Conservation (phyloP, 148 eudicot species). For the Cornus florida region DNA sequence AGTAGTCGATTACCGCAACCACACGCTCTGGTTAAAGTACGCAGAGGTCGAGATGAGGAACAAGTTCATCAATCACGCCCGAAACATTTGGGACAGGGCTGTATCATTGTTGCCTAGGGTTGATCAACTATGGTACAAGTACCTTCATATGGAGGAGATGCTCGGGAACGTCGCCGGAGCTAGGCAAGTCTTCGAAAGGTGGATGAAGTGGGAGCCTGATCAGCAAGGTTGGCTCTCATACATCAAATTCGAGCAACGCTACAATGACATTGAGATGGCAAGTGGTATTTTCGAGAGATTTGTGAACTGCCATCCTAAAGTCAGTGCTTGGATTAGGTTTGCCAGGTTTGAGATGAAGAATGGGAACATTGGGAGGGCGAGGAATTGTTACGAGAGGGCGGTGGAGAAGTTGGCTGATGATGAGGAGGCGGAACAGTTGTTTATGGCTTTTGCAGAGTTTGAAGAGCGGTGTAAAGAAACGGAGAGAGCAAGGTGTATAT, state of each 20-base stretch:
- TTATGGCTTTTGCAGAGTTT: slow-evolving; percentile 88
- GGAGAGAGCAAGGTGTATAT: slow-evolving; percentile 86
- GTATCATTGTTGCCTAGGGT: slow-evolving; percentile 67
- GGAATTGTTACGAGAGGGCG: slow-evolving; percentile 80
- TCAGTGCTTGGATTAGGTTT: slow-evolving; percentile 73
- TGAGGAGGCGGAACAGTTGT: slow-evolving; percentile 80
- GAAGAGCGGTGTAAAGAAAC: slow-evolving; percentile 88
- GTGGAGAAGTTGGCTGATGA: slow-evolving; percentile 78
- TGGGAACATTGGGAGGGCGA: slow-evolving; percentile 75
- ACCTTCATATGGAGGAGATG: slow-evolving; percentile 97
- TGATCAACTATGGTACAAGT: slow-evolving; percentile 92
- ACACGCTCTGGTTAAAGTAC: slow-evolving; percentile 78
- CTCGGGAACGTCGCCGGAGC: slow-evolving; percentile 87
- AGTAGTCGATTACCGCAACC: slow-evolving; percentile 65
- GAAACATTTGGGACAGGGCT: slow-evolving; percentile 88
- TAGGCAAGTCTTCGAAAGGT: slow-evolving; percentile 79
- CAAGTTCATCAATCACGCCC: slow-evolving; percentile 70
- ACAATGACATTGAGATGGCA: slow-evolving; percentile 84
- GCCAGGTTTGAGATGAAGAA: slow-evolving; percentile 93
- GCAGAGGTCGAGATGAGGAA: slow-evolving; percentile 92
- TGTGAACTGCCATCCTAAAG: slow-evolving; percentile 74
- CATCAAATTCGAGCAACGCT: slow-evolving; percentile 81
- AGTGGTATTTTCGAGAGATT: slow-evolving; percentile 76
- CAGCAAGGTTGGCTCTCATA: slow-evolving; percentile 86
- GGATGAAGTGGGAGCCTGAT: slow-evolving; percentile 93